phyloP scores from a whole-genome alignment of 2,329 filamentous ascomycete species.

The Pseudogymnoascus pannorum region DNA sequence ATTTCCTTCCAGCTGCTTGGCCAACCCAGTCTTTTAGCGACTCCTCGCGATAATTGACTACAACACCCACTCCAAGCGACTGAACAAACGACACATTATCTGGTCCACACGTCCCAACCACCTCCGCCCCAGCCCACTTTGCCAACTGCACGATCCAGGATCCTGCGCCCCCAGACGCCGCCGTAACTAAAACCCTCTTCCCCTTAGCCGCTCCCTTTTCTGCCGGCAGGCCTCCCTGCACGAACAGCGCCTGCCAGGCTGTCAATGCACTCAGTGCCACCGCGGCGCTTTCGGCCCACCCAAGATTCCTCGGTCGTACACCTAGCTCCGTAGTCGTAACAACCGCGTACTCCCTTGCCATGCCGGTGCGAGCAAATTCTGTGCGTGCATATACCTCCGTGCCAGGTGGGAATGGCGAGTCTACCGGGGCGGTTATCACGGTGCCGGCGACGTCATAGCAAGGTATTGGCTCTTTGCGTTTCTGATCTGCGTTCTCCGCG shows the following conservation, averaged over 20 bases:
- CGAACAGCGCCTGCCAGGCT: constrained; percentile 38
- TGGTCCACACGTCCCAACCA: constrained; percentile 34
- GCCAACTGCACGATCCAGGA: constrained; percentile 38
- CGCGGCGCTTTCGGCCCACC: constrained; percentile 31
- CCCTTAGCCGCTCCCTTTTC: constrained; percentile 19
- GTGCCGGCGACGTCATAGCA: constrained; percentile 37
- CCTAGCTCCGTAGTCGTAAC: constrained; percentile 32
- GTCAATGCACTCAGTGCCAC: constrained; percentile 35
- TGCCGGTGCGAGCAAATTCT: constrained; percentile 30
- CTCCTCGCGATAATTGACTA: constrained; percentile 33
- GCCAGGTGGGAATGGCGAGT: constrained; percentile 33
- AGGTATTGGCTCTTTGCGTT: constrained; percentile 28
- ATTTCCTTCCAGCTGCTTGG: constrained; percentile 22
- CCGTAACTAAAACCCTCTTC: constrained; percentile 38
- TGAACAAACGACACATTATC: constrained; percentile 34
- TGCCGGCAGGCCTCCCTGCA: constrained; percentile 27
- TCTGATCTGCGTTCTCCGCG: constrained; percentile 19
- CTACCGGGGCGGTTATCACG: constrained; percentile 29
- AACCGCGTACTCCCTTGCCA: constrained; percentile 32
- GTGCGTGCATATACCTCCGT: constrained; percentile 34
- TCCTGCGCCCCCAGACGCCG: constrained; percentile 38
- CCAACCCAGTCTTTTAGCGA: constrained; percentile 30
- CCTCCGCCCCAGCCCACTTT: constrained; percentile 30
- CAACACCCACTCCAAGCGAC: constrained; percentile 34
- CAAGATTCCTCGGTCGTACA: constrained; percentile 29